These are phyloP conservation scores for Leonotis leonurus DNA, from an alignment of 257 asterid species.

Conservation along the genomic window DNA sequence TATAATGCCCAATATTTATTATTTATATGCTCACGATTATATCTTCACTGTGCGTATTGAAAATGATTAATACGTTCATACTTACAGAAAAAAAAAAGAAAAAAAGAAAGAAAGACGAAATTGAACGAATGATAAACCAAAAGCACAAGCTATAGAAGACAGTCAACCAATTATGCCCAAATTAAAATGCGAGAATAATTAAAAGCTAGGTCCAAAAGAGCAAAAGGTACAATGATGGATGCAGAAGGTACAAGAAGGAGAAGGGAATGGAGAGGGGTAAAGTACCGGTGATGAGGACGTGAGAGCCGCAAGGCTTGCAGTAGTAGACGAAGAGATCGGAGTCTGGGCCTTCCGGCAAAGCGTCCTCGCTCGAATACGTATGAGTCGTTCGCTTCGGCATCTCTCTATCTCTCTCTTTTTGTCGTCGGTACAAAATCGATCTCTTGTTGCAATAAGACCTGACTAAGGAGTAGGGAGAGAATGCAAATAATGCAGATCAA, in stretches of 20 bases:
- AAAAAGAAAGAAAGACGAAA: background rate
- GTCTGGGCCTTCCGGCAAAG: constrained; percentile 76
- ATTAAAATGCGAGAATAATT: background rate
- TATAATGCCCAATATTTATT: background rate
- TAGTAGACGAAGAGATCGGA: constrained; percentile 95
- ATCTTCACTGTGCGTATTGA: background rate
- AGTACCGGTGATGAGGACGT: constrained; percentile 92
- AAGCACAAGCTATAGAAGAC: background rate
- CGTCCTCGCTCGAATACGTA: constrained; percentile 96
- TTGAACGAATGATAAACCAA: background rate
- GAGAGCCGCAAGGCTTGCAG: constrained; percentile 93
- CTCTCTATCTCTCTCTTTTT: background rate
- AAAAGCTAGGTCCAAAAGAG: background rate
- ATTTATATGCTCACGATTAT: background rate
- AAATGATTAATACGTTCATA: background rate
- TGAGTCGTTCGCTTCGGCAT: constrained; percentile 99
- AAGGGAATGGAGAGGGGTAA: background rate
- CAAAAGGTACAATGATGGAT: background rate
- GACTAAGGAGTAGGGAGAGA: background rate
- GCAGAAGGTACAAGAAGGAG: background rate
- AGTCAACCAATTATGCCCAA: background rate
- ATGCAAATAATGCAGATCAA: too few relatives aligned
- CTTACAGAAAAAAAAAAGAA: too few relatives aligned
- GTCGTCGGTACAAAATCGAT: background rate
- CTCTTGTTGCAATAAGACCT: too few relatives aligned